A percentile compares a stretch with the other conserved stretches of the same genome.
Evolutionary conservation across 1,284 basidiomycete genomes (phyloP).

Genomic region (Porodaedalea pini): DNA sequence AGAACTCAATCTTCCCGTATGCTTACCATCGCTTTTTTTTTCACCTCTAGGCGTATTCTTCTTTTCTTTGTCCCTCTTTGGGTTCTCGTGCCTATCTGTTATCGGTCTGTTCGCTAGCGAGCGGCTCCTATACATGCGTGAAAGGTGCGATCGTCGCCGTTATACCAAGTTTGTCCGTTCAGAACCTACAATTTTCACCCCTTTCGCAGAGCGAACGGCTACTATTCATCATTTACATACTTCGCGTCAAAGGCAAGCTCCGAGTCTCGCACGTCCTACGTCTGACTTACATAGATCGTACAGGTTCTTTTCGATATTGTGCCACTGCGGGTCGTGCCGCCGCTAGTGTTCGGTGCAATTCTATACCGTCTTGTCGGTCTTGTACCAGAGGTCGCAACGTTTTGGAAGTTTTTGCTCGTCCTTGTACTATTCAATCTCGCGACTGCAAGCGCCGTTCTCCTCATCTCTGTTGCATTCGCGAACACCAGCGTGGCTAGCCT

Average conservation of each 20-base stretch:
- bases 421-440: conserved; percentile 94
- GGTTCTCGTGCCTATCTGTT: conserved; percentile 93
- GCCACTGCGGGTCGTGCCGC: conserved; percentile 90
- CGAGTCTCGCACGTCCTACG: not conserved
- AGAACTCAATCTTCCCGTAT: conserved; percentile 1
- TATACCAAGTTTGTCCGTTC: not conserved
- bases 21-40: conserved; percentile 4
- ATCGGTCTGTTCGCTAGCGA: conserved; percentile 92
- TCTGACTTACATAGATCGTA: not conserved
- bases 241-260: conserved; percentile 80
- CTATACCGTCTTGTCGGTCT: conserved; percentile 93
- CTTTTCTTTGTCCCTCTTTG: conserved; percentile 92
- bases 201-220: conserved; percentile 79
- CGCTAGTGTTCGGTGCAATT: conserved; percentile 91
- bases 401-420: conserved; percentile 97
- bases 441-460: conserved; percentile 86
- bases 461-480: conserved; percentile 84
- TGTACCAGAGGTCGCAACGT: conserved; percentile 81
- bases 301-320: conserved; percentile 93
- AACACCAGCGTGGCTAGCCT: conserved; percentile 88
- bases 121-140: conserved; percentile 92
- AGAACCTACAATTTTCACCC: not conserved
- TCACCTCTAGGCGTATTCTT: conserved; percentile 80
- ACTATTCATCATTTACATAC: conserved; percentile 94
- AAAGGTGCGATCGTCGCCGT: conserved; percentile 55